phyloP scores from a whole-genome alignment of 495 filamentous ascomycete genomes.

The Neurospora pannonica region DNA sequence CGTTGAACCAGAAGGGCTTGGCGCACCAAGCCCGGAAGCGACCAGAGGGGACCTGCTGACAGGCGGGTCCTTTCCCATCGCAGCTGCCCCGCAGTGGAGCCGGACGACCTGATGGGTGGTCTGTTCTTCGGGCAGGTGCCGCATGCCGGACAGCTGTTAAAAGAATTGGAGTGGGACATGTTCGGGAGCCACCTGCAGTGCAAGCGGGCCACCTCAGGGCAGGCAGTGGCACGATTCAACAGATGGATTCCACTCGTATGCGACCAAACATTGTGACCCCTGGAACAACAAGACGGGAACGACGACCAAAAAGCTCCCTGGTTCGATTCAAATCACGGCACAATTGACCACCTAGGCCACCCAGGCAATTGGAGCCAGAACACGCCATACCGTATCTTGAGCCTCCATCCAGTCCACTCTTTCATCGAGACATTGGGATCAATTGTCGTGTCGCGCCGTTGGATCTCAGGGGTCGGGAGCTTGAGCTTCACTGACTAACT shows the following conservation, averaged over 20 bases:
- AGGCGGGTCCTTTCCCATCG: neutral
- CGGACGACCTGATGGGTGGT: neutral
- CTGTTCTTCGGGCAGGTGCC: neutral
- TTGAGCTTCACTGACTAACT: neutral
- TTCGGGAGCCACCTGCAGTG: neutral
- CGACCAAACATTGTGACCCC: neutral
- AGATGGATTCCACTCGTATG: neutral
- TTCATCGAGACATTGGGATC: neutral
- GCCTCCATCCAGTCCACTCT: neutral
- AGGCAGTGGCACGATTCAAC: neutral
- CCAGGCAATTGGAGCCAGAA: neutral
- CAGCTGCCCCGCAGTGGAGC: neutral
- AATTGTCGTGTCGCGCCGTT: neutral
- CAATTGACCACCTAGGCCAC: neutral
- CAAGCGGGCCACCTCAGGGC: neutral
- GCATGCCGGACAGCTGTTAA: neutral
- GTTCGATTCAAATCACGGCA: neutral
- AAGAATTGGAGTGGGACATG: neutral
- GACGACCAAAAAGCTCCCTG: neutral
- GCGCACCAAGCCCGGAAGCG: neutral
- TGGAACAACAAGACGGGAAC: neutral
- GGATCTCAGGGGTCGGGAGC: neutral
- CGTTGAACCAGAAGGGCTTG: neutral
- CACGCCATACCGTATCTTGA: neutral
- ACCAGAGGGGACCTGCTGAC: neutral